A percentile compares a stretch with the other conserved stretches of the same genome.
Conservation (phyloP, 169 alveolate genomes). For the Plasmodium malariae region DNA sequence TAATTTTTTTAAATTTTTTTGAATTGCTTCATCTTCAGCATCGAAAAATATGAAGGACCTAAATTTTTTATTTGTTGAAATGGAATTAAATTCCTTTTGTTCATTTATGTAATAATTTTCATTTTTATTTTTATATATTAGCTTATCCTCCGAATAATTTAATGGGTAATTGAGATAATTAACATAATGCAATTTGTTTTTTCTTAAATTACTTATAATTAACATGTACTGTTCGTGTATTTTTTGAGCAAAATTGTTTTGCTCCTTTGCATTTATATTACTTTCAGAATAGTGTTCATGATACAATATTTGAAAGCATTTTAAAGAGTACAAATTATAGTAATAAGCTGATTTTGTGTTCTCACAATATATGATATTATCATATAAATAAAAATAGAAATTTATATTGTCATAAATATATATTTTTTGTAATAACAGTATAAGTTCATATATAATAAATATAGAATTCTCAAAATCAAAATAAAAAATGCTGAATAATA, state of each 20-base stretch:
- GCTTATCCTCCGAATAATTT: conserved; percentile 27
- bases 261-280: conserved; percentile 5
- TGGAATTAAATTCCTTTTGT: conserved; percentile 42
- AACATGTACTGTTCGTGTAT: conserved; percentile 19
- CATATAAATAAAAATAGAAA: conserved; percentile 45
- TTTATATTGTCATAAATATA: conserved; percentile 57
- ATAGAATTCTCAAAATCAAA: conserved; percentile 27
- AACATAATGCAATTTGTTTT: conserved; percentile 8
- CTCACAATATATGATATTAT: conserved; percentile 40
- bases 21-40: conserved; percentile 1
- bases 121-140: conserved; percentile 31
- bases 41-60: conserved; percentile 18
- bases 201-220: conserved; percentile 26
- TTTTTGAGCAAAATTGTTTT: neutral
- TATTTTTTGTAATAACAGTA: conserved; percentile 50
- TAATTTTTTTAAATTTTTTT: conserved; percentile 30
- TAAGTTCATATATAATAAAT: conserved; percentile 38
- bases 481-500: conserved; percentile 12
- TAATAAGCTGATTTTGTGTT: conserved; percentile 31
- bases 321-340: conserved; percentile 34
- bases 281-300: conserved; percentile 15
- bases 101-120: conserved; percentile 49
- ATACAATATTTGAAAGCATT: conserved; percentile 56
- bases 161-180: conserved; percentile 32
- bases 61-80: conserved; percentile 30